Base-by-base conservation (phyloP, 805 yeast species). In the Teunomyces tritomae region DNA sequence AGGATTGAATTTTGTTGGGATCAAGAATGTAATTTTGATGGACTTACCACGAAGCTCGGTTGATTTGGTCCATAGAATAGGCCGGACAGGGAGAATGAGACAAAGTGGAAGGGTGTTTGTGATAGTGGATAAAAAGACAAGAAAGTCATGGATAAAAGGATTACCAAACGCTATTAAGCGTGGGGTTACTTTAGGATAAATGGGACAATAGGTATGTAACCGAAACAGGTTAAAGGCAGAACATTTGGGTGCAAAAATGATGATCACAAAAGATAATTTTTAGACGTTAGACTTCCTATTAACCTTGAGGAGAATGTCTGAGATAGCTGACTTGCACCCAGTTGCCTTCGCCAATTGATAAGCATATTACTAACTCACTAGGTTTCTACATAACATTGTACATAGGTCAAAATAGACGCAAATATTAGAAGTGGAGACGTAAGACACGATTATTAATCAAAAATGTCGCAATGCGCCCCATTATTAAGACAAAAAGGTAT, bases 51-150 rank as follows among this genome's bases (percentile, higher is more conserved):
- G 79, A 45, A 84, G 86, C 11, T 80, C 97, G 0, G 84, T 89
- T 14, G 98, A 92, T 65, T 72, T 92, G 50, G 82, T 92, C 16
- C 98, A 92, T 63, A 74, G 99, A 51, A 85, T 89, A 1, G 99
- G 99, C 1, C 80, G 99, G 68, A 92, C 97, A 0, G 97, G 97
- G 2, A 73, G 99, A 63, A 84, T 91, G 87, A 87, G 86, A 39
- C 89, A 85, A 59, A 76, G 85, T 32, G 99, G 99, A 10, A 77
- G 96, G 51, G 97, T 89, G 1, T 85, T 89, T 52, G 71, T 94
- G 58, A 80, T 92, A 44, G 84, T 85, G 26, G 85, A 84, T 51
- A 83, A 83, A 52, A 85, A 82, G 51, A 66, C 75, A 43, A 75
- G 79, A n/a, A 84, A 85, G 56, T 76, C 87, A 4, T 89, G 95